Percentiles rank a stretch among this genome's conserved stretches.
phyloP scores from a whole-genome alignment of 2,329 filamentous ascomycete species.

The Fusarium tjaetaba region DNA sequence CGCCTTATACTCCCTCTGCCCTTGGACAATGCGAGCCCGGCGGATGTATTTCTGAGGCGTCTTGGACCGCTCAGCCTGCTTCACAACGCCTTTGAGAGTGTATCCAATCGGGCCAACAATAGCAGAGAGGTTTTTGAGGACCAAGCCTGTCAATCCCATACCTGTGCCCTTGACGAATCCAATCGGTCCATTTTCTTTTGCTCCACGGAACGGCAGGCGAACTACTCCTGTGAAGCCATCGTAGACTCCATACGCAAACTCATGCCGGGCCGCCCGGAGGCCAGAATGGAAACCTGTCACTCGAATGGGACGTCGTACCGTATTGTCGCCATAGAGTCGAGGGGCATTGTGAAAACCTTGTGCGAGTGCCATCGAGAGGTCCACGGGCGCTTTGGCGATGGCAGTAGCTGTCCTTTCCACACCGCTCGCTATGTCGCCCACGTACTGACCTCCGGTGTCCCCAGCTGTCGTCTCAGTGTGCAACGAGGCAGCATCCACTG shows the following conservation, averaged over 20 bases:
- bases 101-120: slow-evolving; percentile 70
- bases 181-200: slow-evolving; percentile 60
- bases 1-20: slow-evolving; percentile 56
- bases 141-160: slow-evolving; percentile 70
- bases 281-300: slow-evolving; percentile 74
- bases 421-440: slow-evolving; percentile 62
- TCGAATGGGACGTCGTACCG: slow-evolving; percentile 69
- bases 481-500: slow-evolving; percentile 10
- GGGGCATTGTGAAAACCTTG: slow-evolving; percentile 79
- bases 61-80: slow-evolving; percentile 64
- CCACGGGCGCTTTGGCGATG: slow-evolving; percentile 66
- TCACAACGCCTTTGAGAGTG: slow-evolving; percentile 70
- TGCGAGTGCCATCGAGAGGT: slow-evolving; percentile 68
- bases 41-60: slow-evolving; percentile 65
- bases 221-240: slow-evolving; percentile 73
- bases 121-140: slow-evolving; percentile 72
- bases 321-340: slow-evolving; percentile 75
- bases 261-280: slow-evolving; percentile 67
- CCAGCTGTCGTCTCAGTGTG: slow-evolving; percentile 31
- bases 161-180: slow-evolving; percentile 65
- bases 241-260: slow-evolving; percentile 71
- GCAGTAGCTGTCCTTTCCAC: slow-evolving; percentile 62
- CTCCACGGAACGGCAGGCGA: slow-evolving; percentile 66
- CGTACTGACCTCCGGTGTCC: slow-evolving; percentile 51
- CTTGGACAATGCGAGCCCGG: slow-evolving; percentile 67